Conservation (phyloP, 306 rosid genomes). For the Pyrus bretschneideri region DNA sequence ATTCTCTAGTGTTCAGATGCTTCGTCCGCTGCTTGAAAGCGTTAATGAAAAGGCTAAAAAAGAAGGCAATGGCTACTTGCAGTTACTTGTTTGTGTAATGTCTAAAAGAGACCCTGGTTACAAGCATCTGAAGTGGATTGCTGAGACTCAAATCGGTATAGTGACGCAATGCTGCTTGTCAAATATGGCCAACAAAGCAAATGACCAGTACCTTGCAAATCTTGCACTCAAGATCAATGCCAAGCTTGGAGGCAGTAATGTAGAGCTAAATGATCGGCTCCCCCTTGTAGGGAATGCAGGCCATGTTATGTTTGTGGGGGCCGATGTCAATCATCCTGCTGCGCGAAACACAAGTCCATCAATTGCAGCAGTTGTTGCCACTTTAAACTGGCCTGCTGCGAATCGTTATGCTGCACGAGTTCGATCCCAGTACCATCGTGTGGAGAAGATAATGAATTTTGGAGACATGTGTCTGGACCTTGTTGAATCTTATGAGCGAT, state of each 20-base stretch:
- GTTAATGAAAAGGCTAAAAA: slow-evolving; percentile 14
- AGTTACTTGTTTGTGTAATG: slow-evolving; percentile 74
- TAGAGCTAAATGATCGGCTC: slow-evolving; percentile 48
- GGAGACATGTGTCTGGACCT: slow-evolving; percentile 63
- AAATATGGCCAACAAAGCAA: slow-evolving; percentile 30
- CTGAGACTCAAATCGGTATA: slow-evolving; percentile 65
- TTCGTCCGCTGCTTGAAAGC: slow-evolving; percentile 40
- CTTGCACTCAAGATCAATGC: slow-evolving; percentile 78
- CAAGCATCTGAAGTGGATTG: slow-evolving; percentile 61
- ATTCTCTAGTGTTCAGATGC: slow-evolving; percentile 20
- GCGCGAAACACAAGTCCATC: slow-evolving; percentile 48
- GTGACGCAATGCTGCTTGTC: slow-evolving; percentile 82
- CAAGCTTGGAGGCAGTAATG: slow-evolving; percentile 86
- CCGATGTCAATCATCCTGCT: slow-evolving; percentile 83
- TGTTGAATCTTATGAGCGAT: slow-evolving; percentile 35
- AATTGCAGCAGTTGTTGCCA: slow-evolving; percentile 69
- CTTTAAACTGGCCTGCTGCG: slow-evolving; percentile 83
- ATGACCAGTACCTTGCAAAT: slow-evolving; percentile 54
- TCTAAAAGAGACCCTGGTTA: slow-evolving; percentile 50
- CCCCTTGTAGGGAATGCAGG: slow-evolving; percentile 36
- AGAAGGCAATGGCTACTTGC: slow-evolving; percentile 19
- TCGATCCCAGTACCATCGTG: slow-evolving; percentile 41
- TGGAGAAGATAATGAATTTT: slow-evolving; percentile 47
- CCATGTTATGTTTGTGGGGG: slow-evolving; percentile 75
- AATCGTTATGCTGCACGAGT: slow-evolving; percentile 74